Evolutionary conservation across 208 protist genomes (phyloP), one percentile per base, ranked within the genome.

Genomic region (Acanthamoeba rhysodes): DNA sequence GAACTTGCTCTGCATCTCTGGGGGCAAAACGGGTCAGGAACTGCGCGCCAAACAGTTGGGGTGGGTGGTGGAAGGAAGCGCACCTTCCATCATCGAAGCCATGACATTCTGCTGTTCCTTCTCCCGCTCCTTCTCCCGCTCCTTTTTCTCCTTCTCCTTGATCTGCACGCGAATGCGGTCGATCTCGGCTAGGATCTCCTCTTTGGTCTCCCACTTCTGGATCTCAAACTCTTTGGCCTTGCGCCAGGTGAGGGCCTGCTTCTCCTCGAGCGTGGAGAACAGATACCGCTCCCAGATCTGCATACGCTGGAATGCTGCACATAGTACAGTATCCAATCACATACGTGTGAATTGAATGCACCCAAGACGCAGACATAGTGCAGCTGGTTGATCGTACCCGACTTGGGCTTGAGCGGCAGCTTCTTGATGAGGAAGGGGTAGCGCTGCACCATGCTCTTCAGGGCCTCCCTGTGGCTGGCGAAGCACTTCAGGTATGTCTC

Each of bases 361-460:
- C 9, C 5, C 50, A 57, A 57, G 9, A 57, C 50, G 14, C 5
- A 57, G 50, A 57, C 9, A 14, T 57, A 57, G 50, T n/a, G n/a
- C n/a, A n/a, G n/a, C n/a, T n/a, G 50, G 14, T 5, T 5, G 5
- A 14, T 14, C 59, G 57, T 93, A 50, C 87, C 87, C 32, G 87
- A 93, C 50, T 93, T 93, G 53, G 87, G 87, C 87, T 93, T 93
- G 41, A 93, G 66, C 12, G 87, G 87, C 22, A 93, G 87, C 59
- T 93, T 93, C 87, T 93, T 93, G 72, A 94, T 94, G 29, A 94
- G 90, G 50, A 94, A 94, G 9, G 90, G 90, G 34, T 94, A 94
- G 20, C n/a, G 41, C 27, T 59, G 50, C 20, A 78, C 64, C 50
- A 94, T 22, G 22, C 12, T 32, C 18, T 66, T 45, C 48, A 94